A percentile compares a stretch with the other conserved stretches of the same genome.
Evolutionary conservation across 495 filamentous ascomycete species (phyloP).

Genomic region (Penicillium chermesinum): DNA sequence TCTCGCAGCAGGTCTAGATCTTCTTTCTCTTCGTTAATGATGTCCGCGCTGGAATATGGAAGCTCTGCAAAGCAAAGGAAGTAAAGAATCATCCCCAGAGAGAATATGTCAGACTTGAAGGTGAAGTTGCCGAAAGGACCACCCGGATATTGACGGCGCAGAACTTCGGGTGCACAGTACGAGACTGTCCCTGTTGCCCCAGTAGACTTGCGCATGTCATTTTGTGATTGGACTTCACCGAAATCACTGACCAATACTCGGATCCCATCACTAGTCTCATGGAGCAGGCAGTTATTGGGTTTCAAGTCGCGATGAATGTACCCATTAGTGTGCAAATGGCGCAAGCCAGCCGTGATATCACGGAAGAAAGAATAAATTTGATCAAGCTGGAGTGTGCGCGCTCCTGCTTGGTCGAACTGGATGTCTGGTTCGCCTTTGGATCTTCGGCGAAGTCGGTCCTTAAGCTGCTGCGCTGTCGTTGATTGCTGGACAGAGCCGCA

Average conservation of each 20-base stretch:
- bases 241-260: slow-evolving; percentile 93
- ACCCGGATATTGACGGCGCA: slow-evolving; percentile 58
- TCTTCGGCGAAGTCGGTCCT: slow-evolving; percentile 74
- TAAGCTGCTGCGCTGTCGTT: slow-evolving; percentile 72
- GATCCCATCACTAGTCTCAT: slow-evolving; percentile 62
- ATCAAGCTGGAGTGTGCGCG: slow-evolving; percentile 71
- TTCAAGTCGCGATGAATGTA: slow-evolving; percentile 97
- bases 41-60: slow-evolving; percentile 78
- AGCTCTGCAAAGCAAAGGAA: slow-evolving; percentile 93
- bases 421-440: slow-evolving; percentile 60
- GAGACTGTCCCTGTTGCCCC: slow-evolving; percentile 95
- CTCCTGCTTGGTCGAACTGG: slow-evolving; percentile 43
- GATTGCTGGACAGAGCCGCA: slow-evolving; percentile 56
- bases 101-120: slow-evolving; percentile 94
- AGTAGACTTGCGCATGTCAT: slow-evolving; percentile 74
- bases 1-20: slow-evolving; percentile 83
- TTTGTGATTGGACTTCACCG: slow-evolving; percentile 84
- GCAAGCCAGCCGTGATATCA: slow-evolving; percentile 87
- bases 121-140: slow-evolving; percentile 88
- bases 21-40: slow-evolving; percentile 80
- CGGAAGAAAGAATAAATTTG: slow-evolving; percentile 96
- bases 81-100: slow-evolving; percentile 94
- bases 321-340: slow-evolving; percentile 85
- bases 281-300: slow-evolving; percentile 91
- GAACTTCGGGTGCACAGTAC: slow-evolving; percentile 93